These are phyloP conservation scores for Debaryomyces maramus DNA, from an alignment of 805 yeast genomes.

Conservation along the genomic window DNA sequence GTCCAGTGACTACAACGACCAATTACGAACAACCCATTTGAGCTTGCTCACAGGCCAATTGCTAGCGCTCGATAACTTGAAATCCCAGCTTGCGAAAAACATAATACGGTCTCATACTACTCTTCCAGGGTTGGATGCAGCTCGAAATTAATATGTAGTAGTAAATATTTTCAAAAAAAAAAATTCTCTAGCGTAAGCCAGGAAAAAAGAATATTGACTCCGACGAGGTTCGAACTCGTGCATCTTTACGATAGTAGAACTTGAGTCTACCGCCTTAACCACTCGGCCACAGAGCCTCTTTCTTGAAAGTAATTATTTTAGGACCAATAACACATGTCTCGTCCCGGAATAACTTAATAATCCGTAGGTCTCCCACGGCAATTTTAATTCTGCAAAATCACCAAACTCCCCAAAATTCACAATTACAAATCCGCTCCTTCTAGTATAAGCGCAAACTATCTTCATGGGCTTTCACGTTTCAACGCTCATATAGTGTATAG, in stretches of 20 bases:
- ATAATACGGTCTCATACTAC: slow-evolving; percentile 9
- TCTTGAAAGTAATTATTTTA: neutral
- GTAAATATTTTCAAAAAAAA: neutral
- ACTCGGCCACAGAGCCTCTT: slow-evolving; percentile 16
- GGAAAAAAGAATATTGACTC: slow-evolving; percentile 12
- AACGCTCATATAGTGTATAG: too few relatives aligned
- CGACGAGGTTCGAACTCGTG: slow-evolving; percentile 16
- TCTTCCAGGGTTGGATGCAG: neutral
- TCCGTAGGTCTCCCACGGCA: too few relatives aligned
- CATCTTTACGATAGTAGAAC: slow-evolving; percentile 16
- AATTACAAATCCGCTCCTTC: too few relatives aligned
- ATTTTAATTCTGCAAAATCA: too few relatives aligned
- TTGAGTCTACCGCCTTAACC: slow-evolving; percentile 17
- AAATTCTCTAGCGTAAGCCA: neutral
- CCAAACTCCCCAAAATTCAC: too few relatives aligned
- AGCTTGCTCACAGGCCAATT: slow-evolving; percentile 32
- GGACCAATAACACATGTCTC: neutral
- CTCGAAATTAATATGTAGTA: too few relatives aligned
- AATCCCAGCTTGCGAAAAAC: slow-evolving; percentile 15
- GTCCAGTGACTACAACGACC: slow-evolving; percentile 8
- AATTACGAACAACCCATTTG: slow-evolving; percentile 27
- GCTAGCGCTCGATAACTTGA: slow-evolving; percentile 21
- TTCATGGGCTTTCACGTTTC: too few relatives aligned
- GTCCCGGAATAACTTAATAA: too few relatives aligned
- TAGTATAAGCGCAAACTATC: too few relatives aligned